These are phyloP conservation scores for Bolboschoenus planiculmis DNA, from an alignment of 176 grass and related monocot species.

Conservation along the genomic window DNA sequence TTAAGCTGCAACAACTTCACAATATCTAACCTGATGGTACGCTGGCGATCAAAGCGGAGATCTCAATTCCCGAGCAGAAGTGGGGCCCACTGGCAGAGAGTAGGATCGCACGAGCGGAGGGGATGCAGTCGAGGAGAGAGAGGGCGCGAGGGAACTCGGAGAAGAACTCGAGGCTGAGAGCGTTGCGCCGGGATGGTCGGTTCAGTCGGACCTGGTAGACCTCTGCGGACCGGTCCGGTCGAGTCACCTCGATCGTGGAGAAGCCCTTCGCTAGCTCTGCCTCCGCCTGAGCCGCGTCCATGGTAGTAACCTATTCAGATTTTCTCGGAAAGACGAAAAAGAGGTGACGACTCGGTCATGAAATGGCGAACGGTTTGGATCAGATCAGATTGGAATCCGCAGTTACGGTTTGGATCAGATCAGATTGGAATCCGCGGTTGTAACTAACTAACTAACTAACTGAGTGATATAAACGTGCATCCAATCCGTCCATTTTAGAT, in stretches of 20 bases:
- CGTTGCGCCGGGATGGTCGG: constrained; percentile 69
- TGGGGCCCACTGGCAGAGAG: constrained; percentile 49
- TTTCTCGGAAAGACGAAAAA: no score
- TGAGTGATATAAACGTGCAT: not conserved
- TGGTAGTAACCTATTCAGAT: not conserved
- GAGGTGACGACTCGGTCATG: not conserved
- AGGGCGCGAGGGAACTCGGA: constrained; percentile 71
- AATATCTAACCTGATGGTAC: not conserved
- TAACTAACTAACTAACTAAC: no score
- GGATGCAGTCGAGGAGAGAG: constrained; percentile 60
- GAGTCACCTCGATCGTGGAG: constrained; percentile 49
- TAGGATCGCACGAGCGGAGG: constrained; percentile 51
- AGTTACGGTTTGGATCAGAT: no score
- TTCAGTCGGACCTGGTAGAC: constrained; percentile 71
- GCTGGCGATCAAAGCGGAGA: constrained; percentile 29
- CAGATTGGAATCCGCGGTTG: no score
- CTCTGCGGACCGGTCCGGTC: constrained; percentile 29
- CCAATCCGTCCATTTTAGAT: not conserved
- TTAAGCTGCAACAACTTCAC: not conserved
- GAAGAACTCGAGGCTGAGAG: constrained; percentile 59
- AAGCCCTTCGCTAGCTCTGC: constrained; percentile 55
- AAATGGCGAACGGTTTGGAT: not conserved
- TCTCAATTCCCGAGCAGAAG: constrained; percentile 75
- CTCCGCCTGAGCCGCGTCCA: constrained; percentile 33
- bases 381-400: not conserved